Percentiles rank a stretch among this genome's conserved stretches.
These are phyloP conservation scores for Sporothrix sp. DNA, from an alignment of 2,329 filamentous ascomycete species.

Conservation along the genomic window DNA sequence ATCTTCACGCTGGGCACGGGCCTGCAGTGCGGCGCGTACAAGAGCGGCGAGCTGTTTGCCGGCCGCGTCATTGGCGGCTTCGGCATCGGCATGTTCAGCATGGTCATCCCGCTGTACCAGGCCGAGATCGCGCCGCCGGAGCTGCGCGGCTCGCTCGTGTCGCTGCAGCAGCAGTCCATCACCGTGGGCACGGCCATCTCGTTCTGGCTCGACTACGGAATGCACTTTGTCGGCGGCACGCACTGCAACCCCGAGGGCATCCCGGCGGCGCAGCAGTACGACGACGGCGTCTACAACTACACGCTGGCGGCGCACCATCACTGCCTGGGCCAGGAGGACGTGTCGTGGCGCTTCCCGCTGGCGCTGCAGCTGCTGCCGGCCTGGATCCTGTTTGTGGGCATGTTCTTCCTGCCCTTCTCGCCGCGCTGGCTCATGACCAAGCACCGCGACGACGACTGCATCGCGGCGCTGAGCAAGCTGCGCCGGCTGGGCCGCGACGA, in stretches of 20 bases:
- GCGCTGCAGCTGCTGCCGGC: conserved; percentile 36
- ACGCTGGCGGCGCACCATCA: conserved; percentile 17
- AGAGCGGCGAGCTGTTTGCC: conserved; percentile 4
- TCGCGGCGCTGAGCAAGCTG: conserved; percentile 21
- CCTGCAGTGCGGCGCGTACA: conserved; percentile 7
- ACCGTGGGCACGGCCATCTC: conserved; percentile 43
- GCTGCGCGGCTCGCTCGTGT: conserved; percentile 9
- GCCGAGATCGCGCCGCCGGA: conserved; percentile 11
- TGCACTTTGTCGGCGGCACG: conserved; percentile 20
- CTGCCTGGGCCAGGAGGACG: conserved; percentile 6
- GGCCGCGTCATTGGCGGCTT: conserved; percentile 11
- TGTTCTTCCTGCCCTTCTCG: conserved; percentile 40
- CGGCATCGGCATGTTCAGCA: conserved; percentile 17
- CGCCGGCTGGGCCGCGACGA: conserved; percentile 24
- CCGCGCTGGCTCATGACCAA: conserved; percentile 36
- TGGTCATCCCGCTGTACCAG: conserved; percentile 25
- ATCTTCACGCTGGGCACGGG: conserved; percentile 8
- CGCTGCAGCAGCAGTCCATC: conserved; percentile 20
- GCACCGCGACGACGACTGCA: conserved; percentile 19
- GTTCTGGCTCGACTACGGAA: conserved; percentile 46
- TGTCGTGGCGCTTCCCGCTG: conserved; percentile 33
- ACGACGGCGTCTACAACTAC: conserved; percentile 30
- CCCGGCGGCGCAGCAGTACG: conserved; percentile 36
- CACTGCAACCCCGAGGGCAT: conserved; percentile 33
- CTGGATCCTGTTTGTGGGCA: conserved; percentile 26